Conservation (phyloP, 176 grass and related monocot genomes). For the Raddia distichophylla region DNA sequence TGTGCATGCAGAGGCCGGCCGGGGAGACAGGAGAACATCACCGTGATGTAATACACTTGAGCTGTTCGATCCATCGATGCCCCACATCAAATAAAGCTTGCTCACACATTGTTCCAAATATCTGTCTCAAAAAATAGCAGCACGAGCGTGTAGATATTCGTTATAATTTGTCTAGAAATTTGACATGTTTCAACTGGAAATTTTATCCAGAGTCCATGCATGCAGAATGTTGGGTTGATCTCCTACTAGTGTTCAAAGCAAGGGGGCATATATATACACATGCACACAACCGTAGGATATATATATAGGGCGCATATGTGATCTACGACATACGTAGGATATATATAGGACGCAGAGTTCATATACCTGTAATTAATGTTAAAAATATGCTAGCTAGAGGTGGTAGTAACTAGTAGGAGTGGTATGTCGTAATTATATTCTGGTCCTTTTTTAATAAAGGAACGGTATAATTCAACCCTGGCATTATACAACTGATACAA, state of each 20-base stretch:
- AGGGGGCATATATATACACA: background rate
- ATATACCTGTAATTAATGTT: no score
- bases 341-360: no score
- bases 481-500: no score
- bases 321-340: no score
- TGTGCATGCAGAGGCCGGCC: constrained; percentile 29
- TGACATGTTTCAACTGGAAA: background rate
- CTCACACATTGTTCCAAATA: constrained; percentile 31
- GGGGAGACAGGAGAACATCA: constrained; percentile 52
- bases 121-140: constrained; percentile 42
- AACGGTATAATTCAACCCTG: no score
- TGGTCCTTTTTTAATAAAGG: no score
- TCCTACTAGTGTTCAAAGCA: background rate
- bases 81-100: constrained; percentile 37
- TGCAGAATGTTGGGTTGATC: background rate
- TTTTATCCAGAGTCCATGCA: background rate
- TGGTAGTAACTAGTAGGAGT: no score
- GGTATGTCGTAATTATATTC: no score
- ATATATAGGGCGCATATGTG: background rate
- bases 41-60: constrained; percentile 51
- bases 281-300: background rate
- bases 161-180: background rate
- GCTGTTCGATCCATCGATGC: constrained; percentile 33
- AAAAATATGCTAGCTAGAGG: no score
- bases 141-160: constrained; percentile 4